These are phyloP conservation scores for Telfairia occidentalis DNA, from an alignment of 331 rosid genomes.

Conservation along the genomic window DNA sequence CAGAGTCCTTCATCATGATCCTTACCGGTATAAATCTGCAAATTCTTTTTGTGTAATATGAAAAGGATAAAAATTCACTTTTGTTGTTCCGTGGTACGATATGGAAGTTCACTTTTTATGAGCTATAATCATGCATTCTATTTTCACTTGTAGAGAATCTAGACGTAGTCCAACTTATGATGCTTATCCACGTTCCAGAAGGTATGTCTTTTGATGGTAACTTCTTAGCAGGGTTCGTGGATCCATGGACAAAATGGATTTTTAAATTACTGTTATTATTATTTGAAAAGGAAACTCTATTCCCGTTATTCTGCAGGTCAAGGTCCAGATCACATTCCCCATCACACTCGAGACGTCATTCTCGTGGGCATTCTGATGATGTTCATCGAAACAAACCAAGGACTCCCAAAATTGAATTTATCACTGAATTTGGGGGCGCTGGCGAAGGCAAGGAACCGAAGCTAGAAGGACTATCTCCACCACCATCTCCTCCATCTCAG, in stretches of 20 bases:
- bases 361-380: conserved; percentile 65
- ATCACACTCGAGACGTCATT: conserved; percentile 50
- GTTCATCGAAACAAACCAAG: conserved; percentile 58
- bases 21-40: conserved; percentile 59
- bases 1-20: conserved; percentile 80
- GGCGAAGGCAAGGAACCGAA: conserved; percentile 48
- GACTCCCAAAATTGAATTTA: conserved; percentile 81
- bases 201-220: conserved; percentile 29
- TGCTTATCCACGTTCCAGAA: conserved; percentile 88
- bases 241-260: not conserved
- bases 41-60: not conserved
- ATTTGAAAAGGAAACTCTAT: not conserved
- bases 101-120: not conserved
- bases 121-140: not conserved
- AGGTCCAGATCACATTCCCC: conserved; percentile 90
- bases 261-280: not conserved
- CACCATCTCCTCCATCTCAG: conserved; percentile 72
- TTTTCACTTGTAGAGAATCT: conserved; percentile 54
- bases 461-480: conserved; percentile 79
- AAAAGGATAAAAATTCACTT: conserved; percentile 16
- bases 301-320: conserved; percentile 34
- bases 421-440: conserved; percentile 88
- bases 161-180: conserved; percentile 96
- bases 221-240: not conserved
- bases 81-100: conserved; percentile 1